These are phyloP conservation scores for Hericium coralloides DNA, from an alignment of 768 basidiomycete species.

Conservation along the genomic window DNA sequence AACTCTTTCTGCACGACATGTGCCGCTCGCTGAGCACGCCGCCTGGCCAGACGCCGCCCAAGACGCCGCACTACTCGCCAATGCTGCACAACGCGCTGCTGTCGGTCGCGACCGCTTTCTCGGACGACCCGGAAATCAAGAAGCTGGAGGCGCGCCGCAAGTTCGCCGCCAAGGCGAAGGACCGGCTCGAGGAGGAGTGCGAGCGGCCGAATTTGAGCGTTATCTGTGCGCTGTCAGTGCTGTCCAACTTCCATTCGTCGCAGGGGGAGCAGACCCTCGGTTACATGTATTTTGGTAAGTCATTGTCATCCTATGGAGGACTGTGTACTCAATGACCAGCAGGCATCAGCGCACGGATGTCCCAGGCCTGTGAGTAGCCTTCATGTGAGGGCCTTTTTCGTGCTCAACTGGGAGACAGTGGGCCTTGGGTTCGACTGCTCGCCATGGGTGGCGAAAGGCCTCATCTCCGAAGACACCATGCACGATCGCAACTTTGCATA, in stretches of 20 bases:
- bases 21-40: constrained; percentile 25
- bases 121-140: constrained; percentile 28
- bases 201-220: constrained; percentile 31
- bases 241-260: constrained; percentile 31
- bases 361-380: constrained; percentile 43
- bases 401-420: constrained; percentile 26
- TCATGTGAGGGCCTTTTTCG: background rate
- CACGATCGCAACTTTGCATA: constrained; percentile 52
- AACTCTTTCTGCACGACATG: constrained; percentile 35
- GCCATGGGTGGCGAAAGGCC: constrained; percentile 43
- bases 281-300: constrained; percentile 32
- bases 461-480: constrained; percentile 43
- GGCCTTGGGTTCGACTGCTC: constrained; percentile 50
- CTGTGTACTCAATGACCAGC: background rate
- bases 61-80: constrained; percentile 56
- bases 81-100: constrained; percentile 66
- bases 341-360: constrained; percentile 53
- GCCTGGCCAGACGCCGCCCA: constrained; percentile 21
- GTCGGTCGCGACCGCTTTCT: constrained; percentile 30
- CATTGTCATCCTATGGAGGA: background rate
- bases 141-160: constrained; percentile 19
- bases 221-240: constrained; percentile 30
- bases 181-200: constrained; percentile 30
- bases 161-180: constrained; percentile 31
- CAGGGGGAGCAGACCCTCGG: constrained; percentile 33